These are phyloP conservation scores for Zymoseptoria pseudotritici DNA, from an alignment of 2,329 filamentous ascomycete species.

Conservation along the genomic window DNA sequence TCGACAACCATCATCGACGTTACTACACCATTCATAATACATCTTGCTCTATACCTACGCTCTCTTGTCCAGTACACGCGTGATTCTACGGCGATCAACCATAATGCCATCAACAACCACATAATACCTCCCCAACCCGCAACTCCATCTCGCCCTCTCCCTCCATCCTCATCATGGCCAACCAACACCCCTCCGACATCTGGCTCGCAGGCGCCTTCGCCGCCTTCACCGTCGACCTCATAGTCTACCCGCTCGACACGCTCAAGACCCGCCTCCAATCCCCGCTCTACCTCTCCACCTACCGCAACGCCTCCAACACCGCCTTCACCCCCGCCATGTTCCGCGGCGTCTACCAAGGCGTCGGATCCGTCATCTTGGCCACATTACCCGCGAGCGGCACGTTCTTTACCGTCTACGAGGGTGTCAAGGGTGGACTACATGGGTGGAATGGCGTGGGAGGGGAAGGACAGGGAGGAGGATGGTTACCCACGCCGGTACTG, in stretches of 20 bases:
- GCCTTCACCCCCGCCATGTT: slow-evolving; percentile 52
- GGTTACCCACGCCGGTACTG: slow-evolving; percentile 60
- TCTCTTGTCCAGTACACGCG: no score
- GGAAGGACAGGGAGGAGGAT: slow-evolving; percentile 16
- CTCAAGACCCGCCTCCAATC: slow-evolving; percentile 82
- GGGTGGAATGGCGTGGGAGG: slow-evolving; percentile 39
- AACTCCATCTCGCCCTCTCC: no score
- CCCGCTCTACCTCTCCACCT: slow-evolving; percentile 63
- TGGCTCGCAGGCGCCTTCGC: slow-evolving; percentile 66
- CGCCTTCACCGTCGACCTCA: slow-evolving; percentile 75
- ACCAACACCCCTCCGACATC: slow-evolving; percentile 24
- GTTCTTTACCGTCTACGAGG: slow-evolving; percentile 88
- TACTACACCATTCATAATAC: no score
- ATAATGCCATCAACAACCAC: no score
- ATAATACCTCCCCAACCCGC: no score
- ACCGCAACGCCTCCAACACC: slow-evolving; percentile 50
- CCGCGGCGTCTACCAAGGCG: slow-evolving; percentile 75
- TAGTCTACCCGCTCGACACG: slow-evolving; percentile 83
- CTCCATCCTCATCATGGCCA: not conserved
- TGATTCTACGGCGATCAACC: no score
- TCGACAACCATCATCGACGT: no score
- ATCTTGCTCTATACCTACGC: no score
- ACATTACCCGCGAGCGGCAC: slow-evolving; percentile 84
- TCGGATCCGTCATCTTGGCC: slow-evolving; percentile 76
- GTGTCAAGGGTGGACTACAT: slow-evolving; percentile 57